Evolutionary conservation across 371 early-diverging fungal species (phyloP), one percentile per base, ranked within the genome.

Genomic region (Dichotomocladium elegans): DNA sequence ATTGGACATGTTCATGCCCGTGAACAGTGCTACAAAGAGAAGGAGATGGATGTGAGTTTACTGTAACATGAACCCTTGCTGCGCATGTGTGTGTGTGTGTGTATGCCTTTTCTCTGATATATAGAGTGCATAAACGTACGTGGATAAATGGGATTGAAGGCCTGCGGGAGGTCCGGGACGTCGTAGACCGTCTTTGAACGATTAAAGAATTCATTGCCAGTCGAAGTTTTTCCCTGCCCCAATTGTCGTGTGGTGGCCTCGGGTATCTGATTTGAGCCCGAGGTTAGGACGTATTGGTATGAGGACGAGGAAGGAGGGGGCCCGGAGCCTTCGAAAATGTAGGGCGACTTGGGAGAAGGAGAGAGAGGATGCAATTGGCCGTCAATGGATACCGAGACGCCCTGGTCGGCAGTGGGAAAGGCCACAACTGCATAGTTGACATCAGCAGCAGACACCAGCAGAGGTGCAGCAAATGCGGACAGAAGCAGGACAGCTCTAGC

Each of bases 151-250:
- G 72, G 69, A 30, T 68, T 46, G 34, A 52, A 80, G 5, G 74
- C 76, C 55, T 76, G 76, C 40, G 81, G 81, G n/a, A 80, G 61
- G 4, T 59, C 61, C 19, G 81, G 81, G 11, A 80, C 58, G 21
- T 56, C 35, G 45, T 59, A 53, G 12, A 78, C 26, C 7, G 78
- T 70, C 33, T 62, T 60, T 4, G 64, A 56, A 33, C 78, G 67
- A 30, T 62, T 70, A 47, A 74, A 80, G 54, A 76, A 76, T 41
- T 80, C 78, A 37, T 77, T 77, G 37, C 78, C 76, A 7, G 80
- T 80, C 8, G 60, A 50, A 26, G 62, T 34, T 1, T 68, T 68
- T 7, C 71, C 76, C 5, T 45, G 34, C 5, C 60, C 62, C 10
- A 72, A 50, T 14, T 57, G 57, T 21, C 78, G 72, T 17, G 41